Base-by-base conservation (phyloP, 345 rosid species). In the Clarkia xantiana region DNA sequence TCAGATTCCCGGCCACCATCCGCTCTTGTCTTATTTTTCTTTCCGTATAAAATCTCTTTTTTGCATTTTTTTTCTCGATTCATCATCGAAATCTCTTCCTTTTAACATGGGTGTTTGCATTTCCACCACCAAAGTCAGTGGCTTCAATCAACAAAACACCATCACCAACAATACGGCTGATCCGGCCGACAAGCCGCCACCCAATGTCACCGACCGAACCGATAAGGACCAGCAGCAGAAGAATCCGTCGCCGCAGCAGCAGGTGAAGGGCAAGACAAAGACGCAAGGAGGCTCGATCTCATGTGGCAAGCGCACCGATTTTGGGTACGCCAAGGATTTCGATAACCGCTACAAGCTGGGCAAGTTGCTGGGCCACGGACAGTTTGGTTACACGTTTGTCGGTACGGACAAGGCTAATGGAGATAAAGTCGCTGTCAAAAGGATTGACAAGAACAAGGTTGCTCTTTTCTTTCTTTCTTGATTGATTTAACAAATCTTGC, bases 321-420 rank as follows among this genome's bases (percentile, higher is more conserved):
- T 85, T 44, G 95, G 88, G 18, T 85, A 85, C 55, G 70, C 64
- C 17, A 85, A 80, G 68, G 83, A 82, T 76, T 85, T 85, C 49
- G 82, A 72, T 49, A 53, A 55, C 23, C 69, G 81, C 39, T 82
- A 77, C 62, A 61, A 71, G 42, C 74, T 79, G 46, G 95, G 95
- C 11, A 79, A 77, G 50, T 65, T 85, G 64, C 54, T 85, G 54
- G 95, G 95, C 45, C 95, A 85, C 61, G 95, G 95, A 10, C 95
- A 85, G 60, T 85, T 85, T 51, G 93, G 95, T 42, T 85, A 85
- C 45, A 85, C 95, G 10, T 85, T 79, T 64, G 93, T 82, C 42
- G 95, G 91, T 49, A 69, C 68, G 51, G 88, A 82, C 45, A 82
- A 82, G 63, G 58, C 34, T 14, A 72, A 59, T 47, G 83, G 77